phyloP scores from a whole-genome alignment of 2,329 filamentous ascomycete species.

The Neoscytalidium dimidiatum region DNA sequence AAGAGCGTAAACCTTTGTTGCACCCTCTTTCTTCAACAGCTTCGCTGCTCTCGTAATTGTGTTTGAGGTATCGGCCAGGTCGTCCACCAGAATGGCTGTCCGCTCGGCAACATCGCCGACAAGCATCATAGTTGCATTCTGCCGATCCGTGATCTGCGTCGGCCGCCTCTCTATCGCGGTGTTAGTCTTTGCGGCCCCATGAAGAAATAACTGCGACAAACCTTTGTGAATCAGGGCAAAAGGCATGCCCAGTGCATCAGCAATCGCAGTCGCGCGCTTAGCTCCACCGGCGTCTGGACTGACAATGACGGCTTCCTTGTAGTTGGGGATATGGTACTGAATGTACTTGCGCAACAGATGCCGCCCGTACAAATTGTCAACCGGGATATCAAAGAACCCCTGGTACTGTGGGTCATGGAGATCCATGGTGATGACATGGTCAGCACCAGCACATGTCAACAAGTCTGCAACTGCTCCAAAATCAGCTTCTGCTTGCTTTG shows the following conservation, averaged over 20 bases:
- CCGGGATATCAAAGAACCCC: conserved; percentile 97
- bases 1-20: conserved; percentile 86
- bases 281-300: conserved; percentile 95
- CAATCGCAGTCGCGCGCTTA: conserved; percentile 93
- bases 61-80: conserved; percentile 93
- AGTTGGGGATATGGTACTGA: conserved; percentile 80
- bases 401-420: conserved; percentile 96
- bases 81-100: conserved; percentile 88
- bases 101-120: conserved; percentile 82
- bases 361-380: conserved; percentile 93
- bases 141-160: conserved; percentile 81
- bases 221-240: conserved; percentile 98
- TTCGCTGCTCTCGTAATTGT: conserved; percentile 96
- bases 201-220: neutral
- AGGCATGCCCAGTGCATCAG: conserved; percentile 88
- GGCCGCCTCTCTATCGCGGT: conserved; percentile 74
- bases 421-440: conserved; percentile 98
- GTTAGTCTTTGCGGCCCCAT: neutral
- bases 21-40: conserved; percentile 89
- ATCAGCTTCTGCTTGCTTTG: neutral
- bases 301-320: conserved; percentile 85
- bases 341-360: conserved; percentile 70
- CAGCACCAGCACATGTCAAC: conserved; percentile 90
- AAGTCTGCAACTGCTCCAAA: conserved; percentile 70
- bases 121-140: conserved; percentile 85